phyloP scores from a whole-genome alignment of 495 filamentous ascomycete species.

The Penicillium alfredii region DNA sequence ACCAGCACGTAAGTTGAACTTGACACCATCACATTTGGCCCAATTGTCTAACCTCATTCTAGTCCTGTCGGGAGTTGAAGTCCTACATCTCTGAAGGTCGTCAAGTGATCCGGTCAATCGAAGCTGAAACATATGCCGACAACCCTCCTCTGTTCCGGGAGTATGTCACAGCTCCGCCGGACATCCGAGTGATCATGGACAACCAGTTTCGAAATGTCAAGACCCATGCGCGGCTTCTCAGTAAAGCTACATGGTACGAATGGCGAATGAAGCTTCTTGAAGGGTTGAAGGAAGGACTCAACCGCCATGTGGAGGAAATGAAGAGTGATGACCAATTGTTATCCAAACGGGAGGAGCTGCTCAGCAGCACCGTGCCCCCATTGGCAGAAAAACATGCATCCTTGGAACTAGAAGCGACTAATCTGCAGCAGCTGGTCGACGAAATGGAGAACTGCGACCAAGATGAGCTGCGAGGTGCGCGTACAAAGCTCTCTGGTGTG shows the following conservation, averaged over 20 bases:
- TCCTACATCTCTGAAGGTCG: slow-evolving; percentile 90
- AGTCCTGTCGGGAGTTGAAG: slow-evolving; percentile 91
- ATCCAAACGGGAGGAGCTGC: slow-evolving; percentile 56
- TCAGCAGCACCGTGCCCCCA: slow-evolving; percentile 58
- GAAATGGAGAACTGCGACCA: slow-evolving; percentile 77
- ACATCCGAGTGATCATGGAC: slow-evolving; percentile 80
- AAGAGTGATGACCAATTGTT: slow-evolving; percentile 65
- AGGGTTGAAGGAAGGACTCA: slow-evolving; percentile 71
- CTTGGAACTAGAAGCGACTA: slow-evolving; percentile 55
- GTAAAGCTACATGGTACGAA: slow-evolving; percentile 95
- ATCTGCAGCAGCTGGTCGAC: slow-evolving; percentile 62
- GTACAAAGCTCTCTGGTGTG: slow-evolving; percentile 55
- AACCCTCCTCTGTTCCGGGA: slow-evolving; percentile 89
- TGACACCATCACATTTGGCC: background rate
- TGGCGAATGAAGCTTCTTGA: slow-evolving; percentile 92
- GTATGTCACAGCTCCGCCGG: slow-evolving; percentile 81
- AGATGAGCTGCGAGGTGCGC: slow-evolving; percentile 62
- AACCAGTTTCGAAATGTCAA: slow-evolving; percentile 96
- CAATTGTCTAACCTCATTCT: slow-evolving; percentile 27
- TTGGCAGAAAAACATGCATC: slow-evolving; percentile 53
- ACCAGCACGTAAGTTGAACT: slow-evolving; percentile 69
- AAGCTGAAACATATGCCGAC: slow-evolving; percentile 75
- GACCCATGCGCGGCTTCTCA: slow-evolving; percentile 78
- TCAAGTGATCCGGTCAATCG: slow-evolving; percentile 80
- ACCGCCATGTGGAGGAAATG: slow-evolving; percentile 70